Base-by-base conservation (phyloP, 495 filamentous ascomycete species). In the Hypoxylon fragiforme region DNA sequence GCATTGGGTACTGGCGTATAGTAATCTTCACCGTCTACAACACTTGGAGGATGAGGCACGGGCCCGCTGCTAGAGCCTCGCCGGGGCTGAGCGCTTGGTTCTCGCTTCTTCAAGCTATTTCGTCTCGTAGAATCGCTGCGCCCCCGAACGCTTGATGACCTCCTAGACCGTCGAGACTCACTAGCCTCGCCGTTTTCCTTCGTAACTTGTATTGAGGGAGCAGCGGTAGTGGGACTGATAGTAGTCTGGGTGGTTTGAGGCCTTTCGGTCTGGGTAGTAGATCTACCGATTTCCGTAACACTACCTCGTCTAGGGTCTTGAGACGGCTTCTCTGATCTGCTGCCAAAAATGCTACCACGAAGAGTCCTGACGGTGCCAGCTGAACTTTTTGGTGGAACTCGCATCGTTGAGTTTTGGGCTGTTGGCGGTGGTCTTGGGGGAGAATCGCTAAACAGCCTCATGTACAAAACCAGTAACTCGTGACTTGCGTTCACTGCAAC, bases 401-500 rank as follows among this genome's bases (percentile, higher is more conserved):
- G 74, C 39, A 74, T 59, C 31, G 69, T 32, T 8, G 57, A 13
- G 35, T 68, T 67, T 15, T 64, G 67, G 21, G 62, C 43, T 40
- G 35, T 60, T 36, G 70, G 50, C 16, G 70, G 68, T 18, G 64
- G 44, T 34, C 68, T 75, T 19, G 70, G 26, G 13, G 75, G 64
- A 1, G 73, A 38, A 19, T 84, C 78, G 6, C 81, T 85, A 69
- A 97, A 97, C 7, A 96, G 71, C 50, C 85, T 77, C 7, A 81
- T 78, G 59, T 92, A 97, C 3, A 97, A 74, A n/a, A 81, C 80
- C 19, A 97, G 74, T 19, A 98, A 77, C 57, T 95, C 87, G 42
- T 89, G 85, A 59, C 85, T 89, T 47, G 84, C 82, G 60, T 94
- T 91, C 26, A 96, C 86, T 8, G 94, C 91, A 45, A 84, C 81